Conservation (phyloP, 176 grass and related monocot genomes). For the Puccinellia tenuiflora region DNA sequence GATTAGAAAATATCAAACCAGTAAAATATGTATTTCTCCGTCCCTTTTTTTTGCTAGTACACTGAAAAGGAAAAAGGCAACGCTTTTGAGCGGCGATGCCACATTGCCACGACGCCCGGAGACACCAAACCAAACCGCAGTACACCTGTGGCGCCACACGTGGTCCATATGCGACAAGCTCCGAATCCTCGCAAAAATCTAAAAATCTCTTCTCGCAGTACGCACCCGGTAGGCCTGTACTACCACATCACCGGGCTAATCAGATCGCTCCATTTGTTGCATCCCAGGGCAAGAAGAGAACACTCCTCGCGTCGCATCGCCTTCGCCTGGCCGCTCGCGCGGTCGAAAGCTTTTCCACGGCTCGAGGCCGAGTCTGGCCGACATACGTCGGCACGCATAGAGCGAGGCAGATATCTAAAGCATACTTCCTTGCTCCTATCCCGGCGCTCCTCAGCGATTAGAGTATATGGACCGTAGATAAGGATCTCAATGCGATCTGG, state of each 20-base stretch:
- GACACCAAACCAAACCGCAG: slow-evolving; percentile 8
- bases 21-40: too few relatives aligned
- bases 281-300: neutral
- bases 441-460: too few relatives aligned
- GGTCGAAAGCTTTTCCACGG: neutral
- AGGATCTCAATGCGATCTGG: too few relatives aligned
- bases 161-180: slow-evolving; percentile 18
- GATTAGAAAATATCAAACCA: too few relatives aligned
- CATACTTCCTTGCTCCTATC: too few relatives aligned
- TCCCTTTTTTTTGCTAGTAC: too few relatives aligned
- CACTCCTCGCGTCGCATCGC: neutral
- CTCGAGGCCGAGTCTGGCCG: neutral
- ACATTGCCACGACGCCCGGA: slow-evolving; percentile 11
- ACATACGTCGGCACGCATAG: slow-evolving; percentile 7
- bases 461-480: too few relatives aligned
- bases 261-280: slow-evolving; percentile 32
- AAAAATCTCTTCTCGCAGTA: neutral
- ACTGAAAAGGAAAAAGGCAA: neutral
- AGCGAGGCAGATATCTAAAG: neutral
- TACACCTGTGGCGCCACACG: slow-evolving; percentile 14
- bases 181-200: slow-evolving; percentile 17
- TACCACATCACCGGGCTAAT: slow-evolving; percentile 29
- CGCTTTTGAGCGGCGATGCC: neutral
- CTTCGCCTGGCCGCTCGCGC: neutral
- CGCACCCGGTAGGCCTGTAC: too few relatives aligned